Evolutionary conservation across 441 rosid species (phyloP).

Genomic region (Eruca vesicaria): DNA sequence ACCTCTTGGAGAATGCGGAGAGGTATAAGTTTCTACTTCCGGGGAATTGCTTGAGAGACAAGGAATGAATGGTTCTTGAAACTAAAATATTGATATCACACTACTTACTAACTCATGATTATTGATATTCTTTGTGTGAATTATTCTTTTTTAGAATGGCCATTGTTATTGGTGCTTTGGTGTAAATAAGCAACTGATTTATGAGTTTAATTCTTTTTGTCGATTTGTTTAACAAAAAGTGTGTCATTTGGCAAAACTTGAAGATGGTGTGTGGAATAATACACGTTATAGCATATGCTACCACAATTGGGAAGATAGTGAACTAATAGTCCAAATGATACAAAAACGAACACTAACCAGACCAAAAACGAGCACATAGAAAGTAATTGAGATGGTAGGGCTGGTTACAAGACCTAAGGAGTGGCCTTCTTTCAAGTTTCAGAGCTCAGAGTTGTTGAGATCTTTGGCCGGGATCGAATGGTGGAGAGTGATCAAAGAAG

Average conservation of each 20-base stretch:
- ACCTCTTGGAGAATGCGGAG: conserved; percentile 77
- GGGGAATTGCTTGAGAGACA: conserved; percentile 72
- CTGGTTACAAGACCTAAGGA: no score
- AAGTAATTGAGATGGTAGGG: no score
- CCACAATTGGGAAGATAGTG: conserved; percentile 11
- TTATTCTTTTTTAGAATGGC: conserved; percentile 17
- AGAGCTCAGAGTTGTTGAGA: no score
- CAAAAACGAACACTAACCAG: not conserved
- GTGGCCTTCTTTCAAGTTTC: no score
- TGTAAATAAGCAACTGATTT: conserved; percentile 17
- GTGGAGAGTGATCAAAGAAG: no score
- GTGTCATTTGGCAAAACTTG: not conserved
- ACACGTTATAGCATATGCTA: conserved; percentile 11
- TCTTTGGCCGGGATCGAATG: no score
- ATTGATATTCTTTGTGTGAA: conserved; percentile 23
- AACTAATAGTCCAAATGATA: not conserved
- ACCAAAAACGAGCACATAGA: not conserved
- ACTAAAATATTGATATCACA: conserved; percentile 18
- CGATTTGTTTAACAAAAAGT: not conserved
- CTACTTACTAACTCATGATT: conserved; percentile 24
- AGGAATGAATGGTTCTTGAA: conserved; percentile 48
- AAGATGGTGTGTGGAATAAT: conserved; percentile 14
- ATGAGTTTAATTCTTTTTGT: not conserved
- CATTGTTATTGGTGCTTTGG: conserved; percentile 15
- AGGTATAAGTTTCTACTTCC: conserved; percentile 81